Base-by-base conservation (phyloP, 148 eudicot species). In the Tetragonia tetragonoides region DNA sequence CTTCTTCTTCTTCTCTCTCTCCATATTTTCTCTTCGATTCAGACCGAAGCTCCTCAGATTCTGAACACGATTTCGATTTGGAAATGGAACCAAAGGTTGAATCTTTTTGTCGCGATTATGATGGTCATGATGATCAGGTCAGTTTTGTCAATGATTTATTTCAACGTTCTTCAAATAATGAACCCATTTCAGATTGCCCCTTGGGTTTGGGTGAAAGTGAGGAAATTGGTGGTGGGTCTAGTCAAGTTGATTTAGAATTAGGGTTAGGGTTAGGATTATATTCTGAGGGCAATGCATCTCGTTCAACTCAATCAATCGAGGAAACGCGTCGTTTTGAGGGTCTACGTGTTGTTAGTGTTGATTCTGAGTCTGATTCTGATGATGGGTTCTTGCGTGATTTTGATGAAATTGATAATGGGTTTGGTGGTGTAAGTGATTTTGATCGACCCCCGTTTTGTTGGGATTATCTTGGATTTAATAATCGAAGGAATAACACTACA, bases 291-390 rank as follows among this genome's bases (percentile, higher is more conserved):
- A 49, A 6, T 64, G 67, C 61, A 77, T 57, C 64, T 63, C 11
- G 44, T 21, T 56, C 37, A 15, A 53, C 78, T 37, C 65, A 65
- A 49, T 68, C 64, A 28, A 59, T 62, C 23, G 78, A 72, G 42
- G 73, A 39, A 68, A 51, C 76, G 68, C 70, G 79, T 78, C 72
- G 23, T 76, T 73, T 66, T 23, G 88, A 76, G 34, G 98, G 97
- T 47, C 83, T 92, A 6, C 84, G 97, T 60, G 91, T 86, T 42
- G 88, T 84, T 24, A 87, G 87, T 75, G 74, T 90, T 18, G 99
- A 91, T 60, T 93, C 97, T 10, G 97, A 90, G 0, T 87, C 95
- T 8, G 97, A 91, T 84, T 85, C 89, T 2, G 95, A 89, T 49
- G 89, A 80, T 66, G 81, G 74, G 63, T 24, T 53, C 38, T 71